Percentiles rank a stretch among this genome's conserved stretches.
Conservation (phyloP, 805 yeast species). For the Yarrowia sp. region DNA sequence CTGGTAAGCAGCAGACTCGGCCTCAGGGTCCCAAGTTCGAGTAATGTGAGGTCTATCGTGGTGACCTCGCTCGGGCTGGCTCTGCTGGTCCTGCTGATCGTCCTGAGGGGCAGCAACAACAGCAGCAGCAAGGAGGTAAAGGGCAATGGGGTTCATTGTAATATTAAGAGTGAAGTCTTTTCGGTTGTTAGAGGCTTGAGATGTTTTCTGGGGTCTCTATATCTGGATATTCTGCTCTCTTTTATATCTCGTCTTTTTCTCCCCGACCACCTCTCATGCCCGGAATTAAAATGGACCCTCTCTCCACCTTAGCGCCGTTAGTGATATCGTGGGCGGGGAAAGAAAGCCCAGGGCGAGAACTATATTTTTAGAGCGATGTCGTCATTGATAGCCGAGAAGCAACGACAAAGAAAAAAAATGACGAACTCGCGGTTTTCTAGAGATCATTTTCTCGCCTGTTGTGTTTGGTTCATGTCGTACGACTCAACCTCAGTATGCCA, state of each 20-base stretch:
- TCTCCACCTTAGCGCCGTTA: conserved; percentile 12
- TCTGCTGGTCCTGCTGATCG: conserved; percentile 1
- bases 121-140: conserved; percentile 13
- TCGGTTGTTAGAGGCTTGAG: background rate
- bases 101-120: conserved; percentile 22
- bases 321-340: conserved; percentile 5
- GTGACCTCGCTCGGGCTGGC: background rate
- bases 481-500: too few species aligned
- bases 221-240: background rate
- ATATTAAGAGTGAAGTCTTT: too few species aligned
- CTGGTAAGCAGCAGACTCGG: conserved; percentile 1
- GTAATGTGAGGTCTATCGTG: conserved; percentile 10
- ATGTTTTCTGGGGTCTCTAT: background rate
- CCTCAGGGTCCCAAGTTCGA: background rate
- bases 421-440: too few species aligned
- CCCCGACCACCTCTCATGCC: background rate
- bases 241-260: background rate
- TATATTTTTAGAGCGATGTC: conserved; percentile 21
- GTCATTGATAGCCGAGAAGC: background rate
- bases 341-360: background rate
- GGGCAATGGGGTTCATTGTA: conserved; percentile 22
- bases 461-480: too few species aligned
- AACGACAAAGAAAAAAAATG: too few species aligned
- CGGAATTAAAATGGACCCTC: conserved; percentile 17
- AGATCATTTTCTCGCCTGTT: too few species aligned